phyloP scores from a whole-genome alignment of 257 asterid genomes.

The Misopates orontium region DNA sequence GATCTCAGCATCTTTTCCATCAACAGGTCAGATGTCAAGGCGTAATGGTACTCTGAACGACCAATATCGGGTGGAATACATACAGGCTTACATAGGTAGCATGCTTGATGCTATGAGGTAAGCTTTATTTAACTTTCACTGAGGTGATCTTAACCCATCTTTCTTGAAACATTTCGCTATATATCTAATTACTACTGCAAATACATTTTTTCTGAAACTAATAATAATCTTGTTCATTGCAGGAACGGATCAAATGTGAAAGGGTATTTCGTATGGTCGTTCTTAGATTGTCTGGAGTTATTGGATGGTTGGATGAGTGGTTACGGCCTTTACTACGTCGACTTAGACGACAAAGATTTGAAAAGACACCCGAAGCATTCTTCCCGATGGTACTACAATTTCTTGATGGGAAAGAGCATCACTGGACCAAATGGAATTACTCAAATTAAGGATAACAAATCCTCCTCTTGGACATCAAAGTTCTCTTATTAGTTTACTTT shows the following conservation, averaged over 20 bases:
- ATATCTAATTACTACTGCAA: too few species aligned
- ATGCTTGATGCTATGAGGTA: constrained; percentile 51
- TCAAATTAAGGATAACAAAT: neutral
- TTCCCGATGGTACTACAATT: constrained; percentile 25
- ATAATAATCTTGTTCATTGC: neutral
- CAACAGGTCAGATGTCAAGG: constrained; percentile 33
- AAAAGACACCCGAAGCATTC: constrained; percentile 41
- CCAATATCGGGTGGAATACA: constrained; percentile 35
- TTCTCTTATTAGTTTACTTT: neutral
- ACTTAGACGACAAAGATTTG: constrained; percentile 35
- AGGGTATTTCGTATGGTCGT: constrained; percentile 47
- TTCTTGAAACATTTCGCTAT: too few species aligned
- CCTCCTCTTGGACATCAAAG: neutral
- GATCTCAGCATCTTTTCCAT: neutral
- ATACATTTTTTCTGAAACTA: neutral
- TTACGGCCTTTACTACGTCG: constrained; percentile 48
- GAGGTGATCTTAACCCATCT: neutral
- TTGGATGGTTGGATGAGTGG: constrained; percentile 34
- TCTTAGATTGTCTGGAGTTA: constrained; percentile 46
- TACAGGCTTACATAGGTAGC: constrained; percentile 44
- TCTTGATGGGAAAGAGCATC: constrained; percentile 34
- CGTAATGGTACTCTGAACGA: constrained; percentile 44
- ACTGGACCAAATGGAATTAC: neutral
- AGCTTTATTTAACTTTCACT: neutral
- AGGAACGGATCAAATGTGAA: constrained; percentile 45